These are phyloP conservation scores for Polysphondylium violaceum DNA, from an alignment of 78 protist species.

Conservation along the genomic window DNA sequence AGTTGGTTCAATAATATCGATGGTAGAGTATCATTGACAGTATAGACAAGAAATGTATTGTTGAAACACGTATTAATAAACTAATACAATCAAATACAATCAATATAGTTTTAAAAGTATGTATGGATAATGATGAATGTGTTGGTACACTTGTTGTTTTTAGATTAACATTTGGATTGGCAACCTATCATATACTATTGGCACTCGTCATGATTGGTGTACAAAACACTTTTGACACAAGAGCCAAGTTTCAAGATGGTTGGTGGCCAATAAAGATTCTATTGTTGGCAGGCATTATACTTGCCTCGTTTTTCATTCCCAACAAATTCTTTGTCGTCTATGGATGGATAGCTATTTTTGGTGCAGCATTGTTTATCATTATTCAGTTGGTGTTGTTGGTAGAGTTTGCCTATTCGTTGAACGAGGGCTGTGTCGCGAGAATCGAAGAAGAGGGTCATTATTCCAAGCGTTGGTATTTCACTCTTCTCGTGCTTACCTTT, in stretches of 20 bases:
- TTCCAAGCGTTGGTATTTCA: conserved; percentile 34
- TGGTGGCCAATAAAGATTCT: conserved; percentile 75
- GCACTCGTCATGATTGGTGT: conserved; percentile 65
- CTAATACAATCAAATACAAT: background rate
- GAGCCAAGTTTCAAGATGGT: conserved; percentile 79
- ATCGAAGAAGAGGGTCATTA: conserved; percentile 76
- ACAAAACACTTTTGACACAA: conserved; percentile 12
- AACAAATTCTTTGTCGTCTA: conserved; percentile 53
- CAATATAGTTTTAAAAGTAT: conserved; percentile 43
- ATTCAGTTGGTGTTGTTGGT: conserved; percentile 72
- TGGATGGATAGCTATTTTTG: conserved; percentile 63
- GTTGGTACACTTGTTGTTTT: conserved; percentile 68
- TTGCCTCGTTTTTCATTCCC: conserved; percentile 82
- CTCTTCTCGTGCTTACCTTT: conserved; percentile 24
- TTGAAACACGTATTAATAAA: background rate
- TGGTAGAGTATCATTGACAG: background rate
- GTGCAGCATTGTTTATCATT: conserved; percentile 77
- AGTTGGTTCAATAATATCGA: conserved; percentile 41
- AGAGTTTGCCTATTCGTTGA: conserved; percentile 71
- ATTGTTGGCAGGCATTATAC: conserved; percentile 36
- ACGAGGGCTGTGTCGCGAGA: conserved; percentile 53
- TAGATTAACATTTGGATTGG: conserved; percentile 74
- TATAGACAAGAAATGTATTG: background rate
- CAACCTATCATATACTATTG: conserved; percentile 72
- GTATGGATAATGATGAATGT: conserved; percentile 55